phyloP scores from a whole-genome alignment of 192 early-diverging fungal genomes.

The Cladochytrium replicatum region DNA sequence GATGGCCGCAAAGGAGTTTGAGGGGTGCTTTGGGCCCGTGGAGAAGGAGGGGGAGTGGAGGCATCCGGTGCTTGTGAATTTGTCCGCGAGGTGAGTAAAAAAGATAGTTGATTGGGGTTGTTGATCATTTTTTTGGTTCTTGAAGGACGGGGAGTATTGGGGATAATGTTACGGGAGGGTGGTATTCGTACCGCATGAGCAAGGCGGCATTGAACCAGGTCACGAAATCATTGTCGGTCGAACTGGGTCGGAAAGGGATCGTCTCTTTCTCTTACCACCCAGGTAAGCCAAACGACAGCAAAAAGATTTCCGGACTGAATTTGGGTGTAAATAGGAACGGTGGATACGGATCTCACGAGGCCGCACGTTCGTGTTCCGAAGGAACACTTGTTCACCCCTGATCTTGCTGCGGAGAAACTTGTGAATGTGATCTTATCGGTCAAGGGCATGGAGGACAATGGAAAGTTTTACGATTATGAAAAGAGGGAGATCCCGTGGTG shows the following conservation, averaged over 20 bases:
- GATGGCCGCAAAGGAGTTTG: constrained; percentile 19
- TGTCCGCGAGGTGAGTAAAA: constrained; percentile 19
- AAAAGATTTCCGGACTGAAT: not conserved
- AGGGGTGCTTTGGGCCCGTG: not conserved
- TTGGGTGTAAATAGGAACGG: constrained; percentile 7
- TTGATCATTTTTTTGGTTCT: not conserved
- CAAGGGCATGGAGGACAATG: constrained; percentile 10
- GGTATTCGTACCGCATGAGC: constrained; percentile 23
- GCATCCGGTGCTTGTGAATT: constrained; percentile 6
- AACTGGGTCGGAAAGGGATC: constrained; percentile 13
- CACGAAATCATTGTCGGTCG: constrained; percentile 12
- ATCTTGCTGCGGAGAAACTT: constrained; percentile 14
- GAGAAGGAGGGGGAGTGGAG: not conserved
- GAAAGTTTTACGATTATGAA: constrained; percentile 23
- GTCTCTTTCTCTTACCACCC: constrained; percentile 15
- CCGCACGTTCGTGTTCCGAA: constrained; percentile 5
- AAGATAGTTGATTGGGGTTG: no score
- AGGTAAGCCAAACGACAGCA: constrained; percentile 1
- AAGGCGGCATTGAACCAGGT: constrained; percentile 23
- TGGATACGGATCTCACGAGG: constrained; percentile 19
- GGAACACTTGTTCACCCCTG: constrained; percentile 5
- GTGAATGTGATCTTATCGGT: constrained; percentile 6
- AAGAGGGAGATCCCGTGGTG: constrained; percentile 19
- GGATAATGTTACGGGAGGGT: constrained; percentile 24
- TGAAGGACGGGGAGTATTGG: not conserved